Evolutionary conservation across 352 stramenopile genomes (phyloP).

Genomic region (Peronosclerospora sorghi): DNA sequence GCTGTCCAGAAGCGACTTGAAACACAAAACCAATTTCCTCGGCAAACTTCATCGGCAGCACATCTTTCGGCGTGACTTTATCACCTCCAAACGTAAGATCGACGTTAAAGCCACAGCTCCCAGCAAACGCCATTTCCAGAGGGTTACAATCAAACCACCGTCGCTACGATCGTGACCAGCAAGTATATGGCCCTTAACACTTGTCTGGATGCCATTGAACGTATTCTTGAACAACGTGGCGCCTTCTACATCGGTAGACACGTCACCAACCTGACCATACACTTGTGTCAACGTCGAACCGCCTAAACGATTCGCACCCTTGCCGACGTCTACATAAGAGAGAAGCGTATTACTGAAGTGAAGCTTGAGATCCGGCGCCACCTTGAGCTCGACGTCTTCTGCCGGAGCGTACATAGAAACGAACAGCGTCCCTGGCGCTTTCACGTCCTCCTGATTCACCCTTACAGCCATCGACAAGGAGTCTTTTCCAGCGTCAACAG

Average conservation of each 20-base stretch:
- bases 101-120: conserved; percentile 94
- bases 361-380: conserved; percentile 96
- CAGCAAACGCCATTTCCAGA: conserved; percentile 99
- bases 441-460: conserved; percentile 91
- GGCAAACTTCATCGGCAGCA: conserved; percentile 86
- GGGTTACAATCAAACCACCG: conserved; percentile 90
- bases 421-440: conserved; percentile 95
- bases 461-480: conserved; percentile 98
- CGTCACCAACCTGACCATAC: conserved; percentile 78
- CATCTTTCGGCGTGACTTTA: conserved; percentile 42
- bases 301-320: conserved; percentile 87
- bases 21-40: conserved; percentile 97
- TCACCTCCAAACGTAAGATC: conserved; percentile 56
- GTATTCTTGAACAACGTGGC: conserved; percentile 86
- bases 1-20: conserved; percentile 77
- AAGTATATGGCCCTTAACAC: conserved; percentile 86
- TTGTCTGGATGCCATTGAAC: conserved; percentile 90
- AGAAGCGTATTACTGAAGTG: conserved; percentile 67
- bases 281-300: conserved; percentile 94
- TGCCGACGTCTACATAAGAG: conserved; percentile 93
- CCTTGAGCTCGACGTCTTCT: conserved; percentile 93
- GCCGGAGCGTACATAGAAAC: conserved; percentile 96
- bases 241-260: conserved; percentile 89
- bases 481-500: conserved; percentile 98
- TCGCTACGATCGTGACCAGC: conserved; percentile 98